Conservation (phyloP, 2,329 filamentous ascomycete species). For the Pseudogymnoascus sp. region DNA sequence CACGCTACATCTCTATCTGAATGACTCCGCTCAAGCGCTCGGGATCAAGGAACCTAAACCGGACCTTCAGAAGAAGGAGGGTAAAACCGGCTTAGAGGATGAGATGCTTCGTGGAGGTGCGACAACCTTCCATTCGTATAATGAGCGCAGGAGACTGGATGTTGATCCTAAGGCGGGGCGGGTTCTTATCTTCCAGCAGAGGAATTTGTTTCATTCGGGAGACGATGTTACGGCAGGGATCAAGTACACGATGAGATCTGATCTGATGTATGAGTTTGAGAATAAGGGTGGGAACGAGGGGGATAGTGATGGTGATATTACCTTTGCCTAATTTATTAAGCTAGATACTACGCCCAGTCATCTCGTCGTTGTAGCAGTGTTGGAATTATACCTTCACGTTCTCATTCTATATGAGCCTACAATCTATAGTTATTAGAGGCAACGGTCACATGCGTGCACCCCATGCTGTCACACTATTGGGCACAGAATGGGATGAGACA, state of each 20-base stretch:
- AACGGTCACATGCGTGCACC: too few species aligned
- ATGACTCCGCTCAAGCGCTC: conserved; percentile 38
- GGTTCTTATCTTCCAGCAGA: conserved; percentile 54
- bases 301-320: conserved; percentile 13
- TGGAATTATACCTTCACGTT: too few species aligned
- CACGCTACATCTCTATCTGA: conserved; percentile 49
- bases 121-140: conserved; percentile 43
- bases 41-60: conserved; percentile 19
- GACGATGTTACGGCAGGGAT: conserved; percentile 41
- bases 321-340: background rate
- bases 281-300: conserved; percentile 1
- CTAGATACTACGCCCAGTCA: background rate
- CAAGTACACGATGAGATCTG: conserved; percentile 50
- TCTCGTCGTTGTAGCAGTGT: too few species aligned
- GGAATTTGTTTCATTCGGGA: conserved; percentile 42
- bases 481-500: too few species aligned
- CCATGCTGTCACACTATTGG: too few species aligned
- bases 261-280: conserved; percentile 41
- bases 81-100: conserved; percentile 9
- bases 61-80: background rate
- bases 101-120: conserved; percentile 42
- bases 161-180: conserved; percentile 48
- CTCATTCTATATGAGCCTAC: too few species aligned
- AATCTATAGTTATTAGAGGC: too few species aligned
- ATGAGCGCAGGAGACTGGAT: conserved; percentile 38